Evolutionary conservation across 2,329 filamentous ascomycete species (phyloP), one percentile per base, ranked within the genome.

Genomic region (Albifimbria verrucaria): DNA sequence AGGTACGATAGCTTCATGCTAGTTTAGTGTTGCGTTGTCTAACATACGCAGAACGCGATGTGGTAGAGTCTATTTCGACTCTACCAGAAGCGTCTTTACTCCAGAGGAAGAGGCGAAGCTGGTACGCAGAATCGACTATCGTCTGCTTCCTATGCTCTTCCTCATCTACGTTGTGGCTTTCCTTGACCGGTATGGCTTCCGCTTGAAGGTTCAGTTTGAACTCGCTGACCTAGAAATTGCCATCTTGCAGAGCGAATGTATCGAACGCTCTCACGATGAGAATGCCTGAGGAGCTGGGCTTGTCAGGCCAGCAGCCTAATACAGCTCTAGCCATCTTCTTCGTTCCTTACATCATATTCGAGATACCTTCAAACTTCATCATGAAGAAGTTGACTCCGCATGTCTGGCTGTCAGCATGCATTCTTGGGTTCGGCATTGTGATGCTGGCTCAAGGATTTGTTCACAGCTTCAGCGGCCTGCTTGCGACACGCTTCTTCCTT

Each of bases 321-420:
- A 54, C 41, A 3, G 54, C 59, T 0, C 48, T 63, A 12, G 55
- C 54, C 2, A 48, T 61, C 26, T 62, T 63, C 48, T 63, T 61
- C 53, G 49, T 62, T 0, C 54, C 57, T 6, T 61, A 61, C 23
- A 52, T 62, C 25, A 6, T 61, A 4, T 57, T 62, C 47, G 61
- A 62, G 45, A 55, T 63, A 21, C 59, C 59, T 0, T 58, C 55
- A n/a, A 63, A 63, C 42, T 48, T 63, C 1, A 32, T 52, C 3
- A 39, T 63, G 48, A 54, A 56, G 26, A 28, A 25, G 25, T 32
- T 52, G 3, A 25, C 25, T 11, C 55, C 52, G 9, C 46, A 47
- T 43, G 42, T 52, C 5, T 56, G 47, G 45, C 50, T 52, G 12
- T 26, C 45, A 11, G 7, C 49, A 18, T 52, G 44, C 25, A 46